A percentile compares a stretch with the other conserved stretches of the same genome.
These are phyloP conservation scores for Eucalyptus pauciflora DNA, from an alignment of 345 rosid genomes.

Conservation along the genomic window DNA sequence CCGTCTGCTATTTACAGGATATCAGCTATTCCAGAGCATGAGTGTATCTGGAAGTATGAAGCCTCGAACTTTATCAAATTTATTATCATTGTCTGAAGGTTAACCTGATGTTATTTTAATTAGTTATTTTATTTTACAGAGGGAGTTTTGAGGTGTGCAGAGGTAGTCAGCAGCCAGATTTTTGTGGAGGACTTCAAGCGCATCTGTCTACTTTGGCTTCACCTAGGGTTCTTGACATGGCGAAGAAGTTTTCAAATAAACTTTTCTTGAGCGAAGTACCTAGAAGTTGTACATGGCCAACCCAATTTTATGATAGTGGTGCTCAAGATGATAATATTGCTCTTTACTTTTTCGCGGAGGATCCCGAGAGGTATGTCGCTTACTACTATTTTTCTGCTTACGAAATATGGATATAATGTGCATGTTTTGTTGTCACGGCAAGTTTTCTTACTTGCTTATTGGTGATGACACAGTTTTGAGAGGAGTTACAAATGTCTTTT, in stretches of 20 bases:
- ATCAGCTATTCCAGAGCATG: conserved; percentile 71
- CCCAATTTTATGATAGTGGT: conserved; percentile 61
- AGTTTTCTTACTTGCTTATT: not conserved
- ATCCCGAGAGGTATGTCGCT: conserved; percentile 52
- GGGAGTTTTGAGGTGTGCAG: conserved; percentile 65
- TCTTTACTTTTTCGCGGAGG: conserved; percentile 91
- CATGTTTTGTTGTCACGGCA: not conserved
- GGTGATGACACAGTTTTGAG: conserved; percentile 51
- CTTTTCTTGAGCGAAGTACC: conserved; percentile 70
- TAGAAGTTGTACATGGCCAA: conserved; percentile 73
- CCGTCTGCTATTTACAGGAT: conserved; percentile 12
- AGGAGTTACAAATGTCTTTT: conserved; percentile 62
- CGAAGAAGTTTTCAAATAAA: conserved; percentile 41
- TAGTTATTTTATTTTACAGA: conserved; percentile 22
- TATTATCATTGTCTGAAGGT: not conserved
- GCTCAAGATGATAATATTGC: conserved; percentile 85
- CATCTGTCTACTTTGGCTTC: conserved; percentile 67
- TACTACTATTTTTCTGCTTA: not conserved
- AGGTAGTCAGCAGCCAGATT: conserved; percentile 27
- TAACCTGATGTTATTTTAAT: not conserved
- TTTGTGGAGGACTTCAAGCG: conserved; percentile 77
- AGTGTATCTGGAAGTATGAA: conserved; percentile 87
- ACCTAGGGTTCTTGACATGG: conserved; percentile 60
- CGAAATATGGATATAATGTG: not conserved
- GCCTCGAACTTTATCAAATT: not conserved